Conservation (phyloP, 352 stramenopile species). For the Phytophthora citricola region DNA sequence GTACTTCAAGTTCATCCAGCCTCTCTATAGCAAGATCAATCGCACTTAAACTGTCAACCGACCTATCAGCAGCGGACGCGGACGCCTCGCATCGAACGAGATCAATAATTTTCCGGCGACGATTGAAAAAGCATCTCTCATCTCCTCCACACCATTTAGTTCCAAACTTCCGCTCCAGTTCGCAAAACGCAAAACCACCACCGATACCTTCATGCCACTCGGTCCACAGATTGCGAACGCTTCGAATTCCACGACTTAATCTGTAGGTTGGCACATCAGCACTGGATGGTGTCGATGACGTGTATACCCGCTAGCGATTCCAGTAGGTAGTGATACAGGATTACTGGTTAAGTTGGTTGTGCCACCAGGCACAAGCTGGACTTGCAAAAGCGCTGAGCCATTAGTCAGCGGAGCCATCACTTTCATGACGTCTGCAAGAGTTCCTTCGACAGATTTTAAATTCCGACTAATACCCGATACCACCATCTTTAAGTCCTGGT, state of each 20-base stretch:
- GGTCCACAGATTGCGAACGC: neutral
- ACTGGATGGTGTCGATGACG: neutral
- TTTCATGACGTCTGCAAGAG: neutral
- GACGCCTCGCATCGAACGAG: neutral
- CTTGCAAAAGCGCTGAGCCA: neutral
- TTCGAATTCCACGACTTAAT: neutral
- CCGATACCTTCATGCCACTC: neutral
- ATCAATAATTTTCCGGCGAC: neutral
- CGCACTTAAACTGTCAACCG: neutral
- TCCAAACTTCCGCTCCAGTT: conserved; percentile 1
- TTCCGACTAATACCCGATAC: neutral
- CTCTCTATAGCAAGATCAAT: neutral
- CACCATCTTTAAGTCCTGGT: neutral
- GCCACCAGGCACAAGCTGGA: neutral
- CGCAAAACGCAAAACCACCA: neutral
- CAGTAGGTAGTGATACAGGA: neutral
- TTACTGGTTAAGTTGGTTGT: neutral
- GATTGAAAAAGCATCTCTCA: conserved; percentile 1
- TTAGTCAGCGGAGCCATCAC: neutral
- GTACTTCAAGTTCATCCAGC: neutral
- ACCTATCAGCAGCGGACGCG: neutral
- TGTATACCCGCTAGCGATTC: neutral
- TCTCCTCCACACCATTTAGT: neutral
- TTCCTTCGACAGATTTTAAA: neutral
- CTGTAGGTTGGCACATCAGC: neutral